Evolutionary conservation across 352 stramenopile species (phyloP), one percentile per base, ranked within the genome.

Genomic region (Globisporangium heterothallicum): DNA sequence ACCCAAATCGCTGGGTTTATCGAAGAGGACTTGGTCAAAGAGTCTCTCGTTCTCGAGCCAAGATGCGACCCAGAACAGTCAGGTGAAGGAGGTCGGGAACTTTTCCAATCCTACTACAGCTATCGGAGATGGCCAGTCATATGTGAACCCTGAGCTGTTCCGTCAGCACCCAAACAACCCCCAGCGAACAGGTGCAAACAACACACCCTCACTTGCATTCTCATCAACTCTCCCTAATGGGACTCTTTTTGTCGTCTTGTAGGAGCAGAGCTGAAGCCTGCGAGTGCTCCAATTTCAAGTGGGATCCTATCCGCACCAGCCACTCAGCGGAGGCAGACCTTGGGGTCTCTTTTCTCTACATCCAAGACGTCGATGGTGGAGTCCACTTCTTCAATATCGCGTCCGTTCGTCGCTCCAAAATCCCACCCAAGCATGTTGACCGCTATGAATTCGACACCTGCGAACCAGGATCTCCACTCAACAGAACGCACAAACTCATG

Each of bases 41-140:
- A 57, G 16, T 24, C n/a, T n/a, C n/a, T 41, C 32, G 3, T 40
- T 32, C 25, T 21, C 19, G 12, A 29, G 32, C 10, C 44, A 58
- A 35, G 30, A 60, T 4, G 22, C 24, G 8, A 53, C 19, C 4
- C 44, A 64, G 25, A 22, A 26, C 30, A 64, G 22, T 24, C 38
- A 58, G 40, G 42, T 9, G 4, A 35, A 36, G 16, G 43, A 54
- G 8, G 2, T 19, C 12, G 46, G 13, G 14, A 40, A 29, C 16
- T 26, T 9, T 21, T 43, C 44, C 16, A 47, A 27, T 30, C 10
- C 25, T 18, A 27, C 8, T 26, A 66, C 63, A 9, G 73, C 67
- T 18, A 93, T 93, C 46, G 83, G 79, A 13, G 83, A 88, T 58
- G 83, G 83, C 0, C 83, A 94, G 53, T 88, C 80, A 1, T 94